These are phyloP conservation scores for Lantana camara DNA, from an alignment of 257 asterid genomes.

Conservation along the genomic window DNA sequence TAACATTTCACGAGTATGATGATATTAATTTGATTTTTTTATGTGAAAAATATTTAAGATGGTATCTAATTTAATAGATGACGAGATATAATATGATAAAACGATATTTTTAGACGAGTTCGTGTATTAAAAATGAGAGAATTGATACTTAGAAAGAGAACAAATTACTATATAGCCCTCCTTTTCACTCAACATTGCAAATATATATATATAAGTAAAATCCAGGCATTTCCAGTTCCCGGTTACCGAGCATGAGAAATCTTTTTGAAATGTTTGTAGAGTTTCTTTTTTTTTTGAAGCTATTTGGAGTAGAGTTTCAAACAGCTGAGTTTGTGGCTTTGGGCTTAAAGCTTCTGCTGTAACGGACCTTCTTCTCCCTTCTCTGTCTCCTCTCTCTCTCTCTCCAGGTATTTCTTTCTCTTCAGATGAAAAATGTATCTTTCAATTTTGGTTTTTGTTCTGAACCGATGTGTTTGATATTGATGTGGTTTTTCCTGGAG, in stretches of 20 bases:
- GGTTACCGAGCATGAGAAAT: constrained; percentile 17
- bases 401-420: constrained; percentile 20
- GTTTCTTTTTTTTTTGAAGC: too few species aligned
- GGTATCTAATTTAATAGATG: too few species aligned
- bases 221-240: constrained; percentile 29
- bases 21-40: too few species aligned
- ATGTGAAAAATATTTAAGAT: too few species aligned
- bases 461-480: constrained; percentile 21
- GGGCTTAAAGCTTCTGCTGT: constrained; percentile 24
- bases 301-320: constrained; percentile 17
- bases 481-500: constrained; percentile 24
- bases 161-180: not conserved
- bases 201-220: not conserved
- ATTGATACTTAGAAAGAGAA: too few species aligned
- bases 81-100: too few species aligned
- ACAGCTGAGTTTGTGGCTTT: constrained; percentile 18
- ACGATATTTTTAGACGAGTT: too few species aligned
- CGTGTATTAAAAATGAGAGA: too few species aligned
- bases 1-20: too few species aligned
- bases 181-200: not conserved
- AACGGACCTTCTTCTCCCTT: constrained; percentile 30
- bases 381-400: not conserved
- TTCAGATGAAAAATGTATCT: constrained; percentile 16
- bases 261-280: too few species aligned
- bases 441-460: constrained; percentile 8